A percentile compares a stretch with the other conserved stretches of the same genome.
Evolutionary conservation across 345 rosid species (phyloP).

Genomic region (Mangifera indica): DNA sequence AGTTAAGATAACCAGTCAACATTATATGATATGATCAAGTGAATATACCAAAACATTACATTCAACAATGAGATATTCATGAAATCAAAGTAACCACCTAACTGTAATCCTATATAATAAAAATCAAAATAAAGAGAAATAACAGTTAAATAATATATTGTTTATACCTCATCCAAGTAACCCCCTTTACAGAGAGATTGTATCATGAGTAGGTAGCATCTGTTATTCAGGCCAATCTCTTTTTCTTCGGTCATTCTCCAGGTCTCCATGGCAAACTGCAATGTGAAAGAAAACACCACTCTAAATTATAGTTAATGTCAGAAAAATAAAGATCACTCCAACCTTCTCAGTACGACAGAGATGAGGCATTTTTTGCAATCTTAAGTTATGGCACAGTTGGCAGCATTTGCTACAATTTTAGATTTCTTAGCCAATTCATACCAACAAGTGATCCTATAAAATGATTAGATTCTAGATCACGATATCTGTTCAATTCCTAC

Average conservation of each 20-base stretch:
- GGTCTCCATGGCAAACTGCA: conserved; percentile 88
- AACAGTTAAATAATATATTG: conserved; percentile 5
- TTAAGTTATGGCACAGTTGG: background rate
- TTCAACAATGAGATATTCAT: background rate
- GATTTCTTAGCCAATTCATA: background rate
- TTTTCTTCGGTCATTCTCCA: conserved; percentile 66
- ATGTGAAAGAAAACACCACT: conserved; percentile 19
- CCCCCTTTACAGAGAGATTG: conserved; percentile 79
- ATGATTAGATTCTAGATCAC: background rate
- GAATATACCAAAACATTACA: background rate
- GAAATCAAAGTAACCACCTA: conserved; percentile 12
- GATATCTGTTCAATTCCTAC: background rate
- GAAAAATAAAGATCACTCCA: too few relatives aligned
- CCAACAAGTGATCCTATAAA: background rate
- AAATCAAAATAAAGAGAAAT: background rate
- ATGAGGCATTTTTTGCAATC: background rate
- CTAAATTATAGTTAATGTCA: background rate
- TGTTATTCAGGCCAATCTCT: conserved; percentile 41
- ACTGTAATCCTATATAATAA: background rate
- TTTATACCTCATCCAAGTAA: conserved; percentile 67
- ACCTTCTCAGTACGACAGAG: too few relatives aligned
- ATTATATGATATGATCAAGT: background rate
- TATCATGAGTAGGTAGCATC: conserved; percentile 50
- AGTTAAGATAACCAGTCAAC: conserved; percentile 1
- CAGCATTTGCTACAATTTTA: conserved; percentile 3